Conservation (phyloP, 208 protist species). For the Acanthamoeba polyphaga region DNA sequence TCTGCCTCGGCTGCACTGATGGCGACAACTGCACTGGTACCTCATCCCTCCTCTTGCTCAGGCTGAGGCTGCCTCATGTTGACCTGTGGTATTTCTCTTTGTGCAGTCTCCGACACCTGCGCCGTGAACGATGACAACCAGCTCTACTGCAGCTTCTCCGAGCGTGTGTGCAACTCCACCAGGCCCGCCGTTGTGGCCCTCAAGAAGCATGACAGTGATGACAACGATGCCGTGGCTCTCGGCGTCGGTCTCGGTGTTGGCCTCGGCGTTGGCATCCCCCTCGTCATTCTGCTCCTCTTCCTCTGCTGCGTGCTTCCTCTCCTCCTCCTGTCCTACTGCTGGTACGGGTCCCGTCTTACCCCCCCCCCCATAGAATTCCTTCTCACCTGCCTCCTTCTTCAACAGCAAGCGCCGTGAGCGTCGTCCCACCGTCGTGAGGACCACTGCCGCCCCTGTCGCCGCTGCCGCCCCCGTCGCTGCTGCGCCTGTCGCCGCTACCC, state of each 20-base stretch:
- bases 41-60: not conserved
- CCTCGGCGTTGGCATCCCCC: slow-evolving; percentile 2
- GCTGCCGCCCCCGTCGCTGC: not conserved
- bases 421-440: slow-evolving; percentile 25
- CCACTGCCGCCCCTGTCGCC: not conserved
- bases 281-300: slow-evolving; percentile 9
- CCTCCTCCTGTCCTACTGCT: not conserved
- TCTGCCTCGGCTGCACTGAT: slow-evolving; percentile 9
- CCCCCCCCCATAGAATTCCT: not conserved
- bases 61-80: too few relatives aligned
- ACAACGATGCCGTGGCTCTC: not conserved
- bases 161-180: not conserved
- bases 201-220: not conserved
- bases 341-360: too few relatives aligned
- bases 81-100: not conserved
- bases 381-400: too few relatives aligned
- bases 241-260: slow-evolving; percentile 11
- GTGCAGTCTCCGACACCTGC: not conserved
- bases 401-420: not conserved
- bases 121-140: not conserved
- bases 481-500: not conserved
- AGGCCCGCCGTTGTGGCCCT: not conserved
- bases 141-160: not conserved
- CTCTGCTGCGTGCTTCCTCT: slow-evolving; percentile 26
- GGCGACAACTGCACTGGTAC: slow-evolving; percentile 9